phyloP scores from a whole-genome alignment of 495 filamentous ascomycete genomes.

The Podospora anserina region DNA sequence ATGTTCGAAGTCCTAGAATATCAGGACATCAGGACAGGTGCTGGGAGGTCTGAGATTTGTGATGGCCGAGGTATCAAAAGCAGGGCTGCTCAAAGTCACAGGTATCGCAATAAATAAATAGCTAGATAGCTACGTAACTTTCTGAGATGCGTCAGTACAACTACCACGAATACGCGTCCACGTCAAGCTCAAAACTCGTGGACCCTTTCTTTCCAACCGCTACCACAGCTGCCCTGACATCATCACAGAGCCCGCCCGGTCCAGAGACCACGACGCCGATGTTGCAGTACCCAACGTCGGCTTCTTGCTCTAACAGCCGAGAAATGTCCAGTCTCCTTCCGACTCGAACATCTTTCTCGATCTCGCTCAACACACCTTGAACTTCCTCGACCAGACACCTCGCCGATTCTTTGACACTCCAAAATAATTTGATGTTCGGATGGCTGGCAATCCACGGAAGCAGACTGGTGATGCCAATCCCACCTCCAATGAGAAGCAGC shows the following conservation, averaged over 20 bases:
- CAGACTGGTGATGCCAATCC: constrained; percentile 43
- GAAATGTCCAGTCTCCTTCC: neutral
- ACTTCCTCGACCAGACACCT: constrained; percentile 26
- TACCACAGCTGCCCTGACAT: constrained; percentile 23
- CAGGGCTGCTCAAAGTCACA: too few species aligned
- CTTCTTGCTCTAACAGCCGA: constrained; percentile 29
- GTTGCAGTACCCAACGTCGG: constrained; percentile 24
- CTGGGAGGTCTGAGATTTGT: too few species aligned
- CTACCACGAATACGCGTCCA: constrained; percentile 29
- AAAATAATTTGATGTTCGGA: constrained; percentile 38
- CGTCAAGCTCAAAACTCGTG: constrained; percentile 24
- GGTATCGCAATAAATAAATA: too few species aligned
- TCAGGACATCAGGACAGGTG: too few species aligned
- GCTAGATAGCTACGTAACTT: too few species aligned
- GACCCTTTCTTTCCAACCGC: constrained; percentile 10
- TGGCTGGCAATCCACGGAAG: constrained; percentile 31
- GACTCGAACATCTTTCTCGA: neutral
- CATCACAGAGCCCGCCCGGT: constrained; percentile 30
- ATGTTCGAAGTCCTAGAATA: too few species aligned
- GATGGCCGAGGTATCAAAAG: too few species aligned
- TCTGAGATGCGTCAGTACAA: neutral
- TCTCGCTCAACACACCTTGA: neutral
- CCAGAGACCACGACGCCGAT: constrained; percentile 43
- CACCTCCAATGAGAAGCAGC: constrained; percentile 41
- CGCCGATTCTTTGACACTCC: constrained; percentile 29